Conservation (phyloP, 768 basidiomycete species). For the Pisolithus microcarpus region DNA sequence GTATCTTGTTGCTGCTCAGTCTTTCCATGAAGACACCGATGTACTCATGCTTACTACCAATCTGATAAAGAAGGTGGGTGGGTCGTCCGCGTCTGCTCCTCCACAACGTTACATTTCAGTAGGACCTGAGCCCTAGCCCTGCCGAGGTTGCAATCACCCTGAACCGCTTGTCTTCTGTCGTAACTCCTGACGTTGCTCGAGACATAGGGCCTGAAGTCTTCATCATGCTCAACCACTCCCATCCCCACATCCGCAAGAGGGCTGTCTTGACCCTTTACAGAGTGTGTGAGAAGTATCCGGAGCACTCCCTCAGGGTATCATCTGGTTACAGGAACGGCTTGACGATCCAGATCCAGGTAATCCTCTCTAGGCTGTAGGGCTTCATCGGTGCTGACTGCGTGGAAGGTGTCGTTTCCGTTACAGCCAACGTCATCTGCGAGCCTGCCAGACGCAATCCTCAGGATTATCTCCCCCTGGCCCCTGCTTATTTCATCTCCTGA, state of each 20-base stretch:
- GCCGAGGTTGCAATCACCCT: constrained; percentile 69
- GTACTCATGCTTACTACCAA: constrained; percentile 98
- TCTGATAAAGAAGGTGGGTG: constrained; percentile 88
- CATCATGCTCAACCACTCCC: constrained; percentile 84
- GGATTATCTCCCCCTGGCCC: constrained; percentile 76
- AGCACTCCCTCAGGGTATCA: constrained; percentile 52
- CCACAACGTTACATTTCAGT: constrained; percentile 4
- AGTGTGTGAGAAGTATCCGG: constrained; percentile 80
- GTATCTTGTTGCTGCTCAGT: constrained; percentile 87
- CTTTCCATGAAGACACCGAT: constrained; percentile 90
- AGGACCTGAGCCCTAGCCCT: constrained; percentile 79
- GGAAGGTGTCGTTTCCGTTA: too few relatives aligned
- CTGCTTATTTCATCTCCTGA: too few relatives aligned
- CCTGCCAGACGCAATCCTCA: constrained; percentile 72
- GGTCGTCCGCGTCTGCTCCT: constrained; percentile 12
- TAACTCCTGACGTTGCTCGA: constrained; percentile 83
- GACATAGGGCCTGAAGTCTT: constrained; percentile 83
- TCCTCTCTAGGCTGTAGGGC: not conserved
- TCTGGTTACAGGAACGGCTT: too few relatives aligned
- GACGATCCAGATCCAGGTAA: too few relatives aligned
- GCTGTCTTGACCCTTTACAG: too few relatives aligned
- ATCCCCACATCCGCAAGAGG: constrained; percentile 75
- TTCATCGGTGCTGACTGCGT: constrained; percentile 32
- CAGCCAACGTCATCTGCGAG: constrained; percentile 92
- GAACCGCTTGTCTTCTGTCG: constrained; percentile 77